Conservation (phyloP, 441 rosid genomes). For the Manihot esculenta region DNA sequence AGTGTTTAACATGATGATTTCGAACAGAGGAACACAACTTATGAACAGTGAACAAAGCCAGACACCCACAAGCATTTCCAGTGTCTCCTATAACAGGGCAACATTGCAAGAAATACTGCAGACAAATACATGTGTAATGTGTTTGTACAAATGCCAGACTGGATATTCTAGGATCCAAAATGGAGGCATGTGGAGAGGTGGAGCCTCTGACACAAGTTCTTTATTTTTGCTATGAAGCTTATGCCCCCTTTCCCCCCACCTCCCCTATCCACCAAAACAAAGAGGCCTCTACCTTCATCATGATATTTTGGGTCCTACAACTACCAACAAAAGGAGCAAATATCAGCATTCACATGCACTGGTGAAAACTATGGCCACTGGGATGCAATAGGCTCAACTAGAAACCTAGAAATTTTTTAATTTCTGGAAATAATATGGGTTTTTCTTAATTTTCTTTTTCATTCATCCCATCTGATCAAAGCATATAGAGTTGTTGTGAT, state of each 20-base stretch:
- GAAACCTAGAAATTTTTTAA: too few species aligned
- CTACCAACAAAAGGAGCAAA: conserved; percentile 28
- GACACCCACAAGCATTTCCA: neutral
- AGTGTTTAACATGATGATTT: conserved; percentile 7
- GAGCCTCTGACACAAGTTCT: conserved; percentile 44
- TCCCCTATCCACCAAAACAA: conserved; percentile 31
- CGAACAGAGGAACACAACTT: conserved; percentile 7
- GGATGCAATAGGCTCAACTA: neutral
- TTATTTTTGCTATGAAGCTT: conserved; percentile 26
- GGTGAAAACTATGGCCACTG: conserved; percentile 22
- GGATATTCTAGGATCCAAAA: conserved; percentile 40
- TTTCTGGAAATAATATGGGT: neutral
- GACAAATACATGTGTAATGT: conserved; percentile 20
- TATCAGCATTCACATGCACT: conserved; percentile 38
- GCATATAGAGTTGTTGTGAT: neutral
- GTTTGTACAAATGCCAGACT: conserved; percentile 41
- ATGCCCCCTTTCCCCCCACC: conserved; percentile 13
- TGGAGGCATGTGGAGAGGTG: conserved; percentile 41
- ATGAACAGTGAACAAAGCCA: conserved; percentile 11
- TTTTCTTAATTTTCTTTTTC: too few species aligned
- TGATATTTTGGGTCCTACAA: conserved; percentile 37
- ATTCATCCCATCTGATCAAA: neutral
- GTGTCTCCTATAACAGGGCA: conserved; percentile 19
- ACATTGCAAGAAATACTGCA: conserved; percentile 17
- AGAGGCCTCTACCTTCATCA: conserved; percentile 22